Conservation (phyloP, 371 early-diverging fungal genomes). For the Zychaea mexicana region DNA sequence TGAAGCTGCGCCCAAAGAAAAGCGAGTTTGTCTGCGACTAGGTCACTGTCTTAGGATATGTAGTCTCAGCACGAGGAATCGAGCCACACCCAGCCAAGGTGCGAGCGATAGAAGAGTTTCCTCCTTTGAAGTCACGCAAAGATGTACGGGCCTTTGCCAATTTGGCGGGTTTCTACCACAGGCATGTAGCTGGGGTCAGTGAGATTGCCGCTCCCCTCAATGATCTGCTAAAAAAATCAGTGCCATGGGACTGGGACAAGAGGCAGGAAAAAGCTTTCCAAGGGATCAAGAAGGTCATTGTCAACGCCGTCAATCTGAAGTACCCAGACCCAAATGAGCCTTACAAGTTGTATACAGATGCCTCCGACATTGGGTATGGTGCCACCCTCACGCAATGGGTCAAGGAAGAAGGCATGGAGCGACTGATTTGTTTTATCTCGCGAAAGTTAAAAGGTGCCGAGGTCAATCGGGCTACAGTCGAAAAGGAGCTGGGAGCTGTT, state of each 20-base stretch:
- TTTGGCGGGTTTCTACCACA: background rate
- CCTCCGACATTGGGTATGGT: conserved; percentile 7
- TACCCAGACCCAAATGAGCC: background rate
- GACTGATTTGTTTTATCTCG: conserved; percentile 7
- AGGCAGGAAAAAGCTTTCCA: background rate
- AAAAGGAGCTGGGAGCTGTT: conserved; percentile 9
- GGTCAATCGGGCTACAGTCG: background rate
- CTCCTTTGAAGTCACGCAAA: background rate
- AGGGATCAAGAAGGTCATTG: background rate
- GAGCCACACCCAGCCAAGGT: background rate
- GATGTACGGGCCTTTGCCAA: background rate
- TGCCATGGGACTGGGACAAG: background rate
- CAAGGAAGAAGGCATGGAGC: background rate
- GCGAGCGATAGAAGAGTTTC: background rate
- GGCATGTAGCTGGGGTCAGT: background rate
- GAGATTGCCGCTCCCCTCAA: background rate
- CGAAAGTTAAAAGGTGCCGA: conserved; percentile 6
- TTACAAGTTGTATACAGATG: conserved; percentile 5
- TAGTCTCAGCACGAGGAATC: background rate
- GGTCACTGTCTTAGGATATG: background rate
- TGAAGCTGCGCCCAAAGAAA: background rate
- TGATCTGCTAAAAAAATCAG: background rate
- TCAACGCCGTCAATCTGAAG: background rate
- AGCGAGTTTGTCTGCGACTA: background rate
- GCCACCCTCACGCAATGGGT: background rate